Evolutionary conservation across 768 basidiomycete species (phyloP).

Genomic region (Lactarius trivialis): DNA sequence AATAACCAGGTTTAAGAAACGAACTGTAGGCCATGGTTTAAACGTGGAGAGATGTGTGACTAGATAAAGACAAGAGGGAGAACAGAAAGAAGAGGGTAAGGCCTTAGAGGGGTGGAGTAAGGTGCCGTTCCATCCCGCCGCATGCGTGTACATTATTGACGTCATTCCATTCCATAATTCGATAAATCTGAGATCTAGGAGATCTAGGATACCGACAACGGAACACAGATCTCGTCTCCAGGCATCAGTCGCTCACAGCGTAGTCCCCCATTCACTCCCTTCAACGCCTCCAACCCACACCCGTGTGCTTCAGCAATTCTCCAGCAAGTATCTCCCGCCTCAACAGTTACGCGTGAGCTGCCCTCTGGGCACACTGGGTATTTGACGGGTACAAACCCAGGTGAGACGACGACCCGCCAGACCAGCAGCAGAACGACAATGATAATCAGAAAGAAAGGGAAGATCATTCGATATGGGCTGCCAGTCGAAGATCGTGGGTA

Average conservation of each 20-base stretch:
- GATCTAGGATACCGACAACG: background rate
- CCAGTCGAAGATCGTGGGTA: slow-evolving; percentile 6
- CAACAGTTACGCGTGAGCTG: slow-evolving; percentile 20
- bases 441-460: slow-evolving; percentile 23
- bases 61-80: background rate
- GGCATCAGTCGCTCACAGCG: slow-evolving; percentile 20
- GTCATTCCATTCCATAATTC: background rate
- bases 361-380: slow-evolving; percentile 17
- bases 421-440: slow-evolving; percentile 23
- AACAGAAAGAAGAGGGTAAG: background rate
- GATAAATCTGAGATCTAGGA: background rate
- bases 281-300: slow-evolving; percentile 21
- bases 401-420: slow-evolving; percentile 20
- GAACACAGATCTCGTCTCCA: slow-evolving; percentile 22
- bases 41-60: background rate
- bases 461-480: slow-evolving; percentile 23
- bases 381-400: slow-evolving; percentile 6
- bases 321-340: slow-evolving; percentile 25
- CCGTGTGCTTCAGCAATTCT: slow-evolving; percentile 19
- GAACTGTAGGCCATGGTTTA: slow-evolving; percentile 8
- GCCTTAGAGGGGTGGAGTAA: background rate
- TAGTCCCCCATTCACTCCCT: slow-evolving; percentile 8
- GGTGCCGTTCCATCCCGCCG: background rate
- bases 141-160: background rate
- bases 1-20: slow-evolving; percentile 13